Percentiles rank a stretch among this genome's conserved stretches.
Conservation (phyloP, 2,329 filamentous ascomycete genomes). For the Fusarium ambrosium region DNA sequence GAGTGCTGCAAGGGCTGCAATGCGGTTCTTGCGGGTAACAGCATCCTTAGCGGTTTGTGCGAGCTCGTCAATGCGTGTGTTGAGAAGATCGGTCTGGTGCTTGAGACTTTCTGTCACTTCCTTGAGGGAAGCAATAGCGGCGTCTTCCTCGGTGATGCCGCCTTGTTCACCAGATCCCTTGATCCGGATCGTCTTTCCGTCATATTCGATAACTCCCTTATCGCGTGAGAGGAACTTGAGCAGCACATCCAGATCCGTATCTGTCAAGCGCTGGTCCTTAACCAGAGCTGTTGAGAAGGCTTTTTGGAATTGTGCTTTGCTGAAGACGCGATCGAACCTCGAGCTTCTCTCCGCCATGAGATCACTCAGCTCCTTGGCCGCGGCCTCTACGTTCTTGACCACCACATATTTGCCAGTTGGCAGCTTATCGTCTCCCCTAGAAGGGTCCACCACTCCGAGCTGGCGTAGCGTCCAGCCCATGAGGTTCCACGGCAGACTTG, state of each 20-base stretch:
- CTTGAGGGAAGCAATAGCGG: conserved; percentile 86
- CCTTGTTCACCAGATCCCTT: conserved; percentile 64
- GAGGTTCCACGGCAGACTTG: conserved; percentile 77
- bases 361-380: conserved; percentile 67
- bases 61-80: conserved; percentile 75
- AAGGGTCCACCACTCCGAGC: conserved; percentile 70
- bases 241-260: conserved; percentile 77
- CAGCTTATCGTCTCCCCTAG: conserved; percentile 66
- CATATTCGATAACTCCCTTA: conserved; percentile 68
- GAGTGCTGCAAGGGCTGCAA: conserved; percentile 82
- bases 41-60: conserved; percentile 76
- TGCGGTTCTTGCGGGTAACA: conserved; percentile 78
- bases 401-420: conserved; percentile 75
- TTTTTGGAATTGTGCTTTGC: conserved; percentile 73
- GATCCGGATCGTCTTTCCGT: conserved; percentile 82
- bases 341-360: conserved; percentile 58
- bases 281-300: conserved; percentile 68
- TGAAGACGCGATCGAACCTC: conserved; percentile 76
- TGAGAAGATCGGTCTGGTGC: conserved; percentile 77
- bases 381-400: conserved; percentile 71
- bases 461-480: conserved; percentile 82
- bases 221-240: conserved; percentile 78
- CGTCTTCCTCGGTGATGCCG: conserved; percentile 81
- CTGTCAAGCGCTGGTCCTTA: conserved; percentile 65
- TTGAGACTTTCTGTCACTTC: conserved; percentile 81